Conservation (phyloP, 2,329 filamentous ascomycete species). For the Penicillium griseofulvum region DNA sequence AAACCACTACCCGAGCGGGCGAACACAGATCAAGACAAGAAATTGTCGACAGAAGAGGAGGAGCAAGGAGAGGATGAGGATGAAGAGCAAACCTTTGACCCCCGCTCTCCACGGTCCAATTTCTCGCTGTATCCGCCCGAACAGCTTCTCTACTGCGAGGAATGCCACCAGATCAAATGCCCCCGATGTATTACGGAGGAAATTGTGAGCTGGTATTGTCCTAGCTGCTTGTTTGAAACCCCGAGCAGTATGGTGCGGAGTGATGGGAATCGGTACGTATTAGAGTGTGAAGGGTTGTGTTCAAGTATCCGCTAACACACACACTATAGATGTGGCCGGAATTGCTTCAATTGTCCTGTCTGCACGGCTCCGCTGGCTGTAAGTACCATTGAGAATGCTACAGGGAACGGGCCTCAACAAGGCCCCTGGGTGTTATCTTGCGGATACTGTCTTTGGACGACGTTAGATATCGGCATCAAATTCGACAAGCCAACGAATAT, state of each 20-base stretch:
- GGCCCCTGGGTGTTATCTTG: constrained; percentile 78
- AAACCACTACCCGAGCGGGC: constrained; percentile 23
- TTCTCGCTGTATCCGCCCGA: constrained; percentile 93
- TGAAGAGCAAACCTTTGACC: constrained; percentile 80
- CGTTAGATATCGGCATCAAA: constrained; percentile 81
- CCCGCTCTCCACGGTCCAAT: constrained; percentile 76
- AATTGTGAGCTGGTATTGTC: constrained; percentile 92
- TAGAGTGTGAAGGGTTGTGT: neutral
- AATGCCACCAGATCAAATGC: constrained; percentile 94
- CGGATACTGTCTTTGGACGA: constrained; percentile 90
- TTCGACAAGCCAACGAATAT: constrained; percentile 90
- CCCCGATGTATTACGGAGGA: constrained; percentile 89
- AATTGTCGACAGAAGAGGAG: constrained; percentile 13
- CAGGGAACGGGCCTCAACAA: constrained; percentile 40
- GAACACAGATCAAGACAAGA: constrained; percentile 2
- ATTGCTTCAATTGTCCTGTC: constrained; percentile 91
- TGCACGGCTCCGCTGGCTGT: constrained; percentile 79
- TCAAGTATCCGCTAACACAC: constrained; percentile 7
- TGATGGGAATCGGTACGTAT: constrained; percentile 82
- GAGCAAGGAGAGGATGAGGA: constrained; percentile 56
- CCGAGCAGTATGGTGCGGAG: constrained; percentile 88
- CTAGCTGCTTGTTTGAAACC: constrained; percentile 92
- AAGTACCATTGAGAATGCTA: constrained; percentile 63
- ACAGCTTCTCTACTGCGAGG: constrained; percentile 92
- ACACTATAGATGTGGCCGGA: constrained; percentile 73